Evolutionary conservation across 1,284 basidiomycete genomes (phyloP), one percentile per base, ranked within the genome.

Genomic region (Phellopilus nigrolimitatus): DNA sequence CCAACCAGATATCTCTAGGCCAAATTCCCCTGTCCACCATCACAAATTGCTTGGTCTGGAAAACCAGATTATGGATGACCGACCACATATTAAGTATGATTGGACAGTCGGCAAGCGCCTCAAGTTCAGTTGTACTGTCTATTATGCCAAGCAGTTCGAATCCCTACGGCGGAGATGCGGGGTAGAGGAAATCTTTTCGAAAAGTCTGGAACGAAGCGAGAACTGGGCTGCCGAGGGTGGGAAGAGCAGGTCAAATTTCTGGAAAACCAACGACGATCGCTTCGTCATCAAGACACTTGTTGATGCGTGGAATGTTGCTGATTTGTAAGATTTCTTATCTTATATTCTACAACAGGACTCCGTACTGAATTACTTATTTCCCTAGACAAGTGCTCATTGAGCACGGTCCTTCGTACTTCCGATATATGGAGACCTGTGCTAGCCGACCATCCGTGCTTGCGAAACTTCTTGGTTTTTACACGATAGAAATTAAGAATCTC

Each of bases 281-380:
- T 88, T 84, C 62, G 82, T 91, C 58, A 84, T 90, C 69, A 90
- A 91, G 74, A 87, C 87, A 10, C 66, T 90, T 49, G 82, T 90
- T 4, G 82, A 85, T 65, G 85, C 86, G 9, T 90, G 87, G 87
- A 88, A 88, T 62, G 86, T 88, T 31, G 84, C 83, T 6, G 88
- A 91, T 66, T 66, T 86, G 87, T 88, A 60, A 70, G 84, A 76
- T 1, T 30, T 42, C 33, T 47, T 34, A 15, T 3, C 6, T 3
- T 15, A 10, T 25, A 4, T 15, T 17, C 40, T 47, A 3, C 24
- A 34, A 10, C 17, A 30, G 10, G 2, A 10, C 25, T 30, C 39
- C 38, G 0, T n/a, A 15, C 37, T 19, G 22, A n/a, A 10, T 51
- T 21, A 51, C 13, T 8, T n/a, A 10, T 10, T n/a, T 15, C 19